Percentiles rank a stretch among this genome's conserved stretches.
Evolutionary conservation across 257 asterid species (phyloP).

Genomic region (Solanum stenotomum): DNA sequence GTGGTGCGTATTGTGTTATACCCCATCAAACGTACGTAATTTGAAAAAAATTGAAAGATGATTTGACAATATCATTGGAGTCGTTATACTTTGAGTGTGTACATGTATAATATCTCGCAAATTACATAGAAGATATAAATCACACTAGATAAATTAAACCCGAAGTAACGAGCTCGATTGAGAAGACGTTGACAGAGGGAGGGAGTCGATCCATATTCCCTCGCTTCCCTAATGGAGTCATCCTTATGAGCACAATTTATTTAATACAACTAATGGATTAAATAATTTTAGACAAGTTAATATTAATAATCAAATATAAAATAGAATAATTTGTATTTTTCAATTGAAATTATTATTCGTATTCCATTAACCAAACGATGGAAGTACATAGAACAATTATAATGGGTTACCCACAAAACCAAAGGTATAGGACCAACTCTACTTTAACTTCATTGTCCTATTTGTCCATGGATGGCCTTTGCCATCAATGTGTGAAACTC

Average conservation of each 20-base stretch:
- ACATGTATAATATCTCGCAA: neutral
- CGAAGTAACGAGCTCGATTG: neutral
- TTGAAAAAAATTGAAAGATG: neutral
- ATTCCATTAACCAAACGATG: neutral
- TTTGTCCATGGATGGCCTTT: neutral
- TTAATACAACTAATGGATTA: neutral
- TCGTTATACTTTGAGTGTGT: neutral
- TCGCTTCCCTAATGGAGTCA: too few species aligned
- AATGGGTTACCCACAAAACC: neutral
- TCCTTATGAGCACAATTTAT: too few species aligned
- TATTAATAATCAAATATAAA: neutral
- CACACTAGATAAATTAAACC: fast-evolving
- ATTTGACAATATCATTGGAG: neutral
- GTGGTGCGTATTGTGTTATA: neutral
- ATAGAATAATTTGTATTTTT: neutral
- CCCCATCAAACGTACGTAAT: neutral
- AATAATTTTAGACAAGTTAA: neutral
- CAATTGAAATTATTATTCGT: neutral
- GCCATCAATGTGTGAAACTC: neutral
- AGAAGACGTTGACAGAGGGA: neutral
- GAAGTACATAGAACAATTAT: neutral
- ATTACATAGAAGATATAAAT: neutral
- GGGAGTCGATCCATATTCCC: neutral
- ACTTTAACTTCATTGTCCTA: neutral
- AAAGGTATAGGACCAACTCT: neutral